phyloP scores from a whole-genome alignment of 2,329 filamentous ascomycete species.

The Epichloe sylvatica region DNA sequence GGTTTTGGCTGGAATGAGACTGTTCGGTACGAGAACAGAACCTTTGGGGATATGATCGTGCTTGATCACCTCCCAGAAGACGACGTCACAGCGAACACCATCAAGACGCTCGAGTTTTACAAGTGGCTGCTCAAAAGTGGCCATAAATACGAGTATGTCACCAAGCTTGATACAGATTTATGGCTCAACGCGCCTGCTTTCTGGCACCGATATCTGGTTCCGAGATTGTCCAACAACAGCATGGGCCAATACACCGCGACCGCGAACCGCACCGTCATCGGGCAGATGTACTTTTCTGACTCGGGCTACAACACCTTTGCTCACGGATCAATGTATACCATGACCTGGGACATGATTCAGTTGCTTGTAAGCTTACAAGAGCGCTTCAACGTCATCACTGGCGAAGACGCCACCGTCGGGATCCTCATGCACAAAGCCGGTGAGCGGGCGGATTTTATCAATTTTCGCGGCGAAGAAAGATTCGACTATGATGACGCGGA shows the following conservation, averaged over 20 bases:
- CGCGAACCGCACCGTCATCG: slow-evolving; percentile 15
- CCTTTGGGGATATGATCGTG: slow-evolving; percentile 21
- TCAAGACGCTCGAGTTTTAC: slow-evolving; percentile 22
- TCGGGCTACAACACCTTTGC: slow-evolving; percentile 15
- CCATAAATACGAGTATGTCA: slow-evolving; percentile 16
- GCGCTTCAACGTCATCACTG: slow-evolving; percentile 13
- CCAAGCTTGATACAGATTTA: slow-evolving; percentile 20
- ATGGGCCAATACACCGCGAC: slow-evolving; percentile 5
- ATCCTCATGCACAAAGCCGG: slow-evolving; percentile 16
- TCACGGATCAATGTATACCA: slow-evolving; percentile 21
- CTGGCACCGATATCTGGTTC: slow-evolving; percentile 16
- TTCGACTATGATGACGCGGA: slow-evolving; percentile 18
- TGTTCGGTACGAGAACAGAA: slow-evolving; percentile 17
- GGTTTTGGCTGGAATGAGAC: slow-evolving; percentile 13
- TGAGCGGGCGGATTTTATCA: slow-evolving; percentile 14
- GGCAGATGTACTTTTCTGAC: slow-evolving; percentile 15
- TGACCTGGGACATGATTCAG: slow-evolving; percentile 20
- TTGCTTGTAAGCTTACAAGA: slow-evolving; percentile 14
- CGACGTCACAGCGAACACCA: slow-evolving; percentile 18
- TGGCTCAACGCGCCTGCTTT: slow-evolving; percentile 20
- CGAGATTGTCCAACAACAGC: slow-evolving; percentile 10
- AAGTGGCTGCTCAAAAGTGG: slow-evolving; percentile 15
- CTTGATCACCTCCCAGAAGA: slow-evolving; percentile 19
- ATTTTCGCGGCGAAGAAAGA: slow-evolving; percentile 16
- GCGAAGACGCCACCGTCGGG: slow-evolving; percentile 18